These are phyloP conservation scores for Apiospora arundinis DNA, from an alignment of 2,329 filamentous ascomycete genomes.

Conservation along the genomic window DNA sequence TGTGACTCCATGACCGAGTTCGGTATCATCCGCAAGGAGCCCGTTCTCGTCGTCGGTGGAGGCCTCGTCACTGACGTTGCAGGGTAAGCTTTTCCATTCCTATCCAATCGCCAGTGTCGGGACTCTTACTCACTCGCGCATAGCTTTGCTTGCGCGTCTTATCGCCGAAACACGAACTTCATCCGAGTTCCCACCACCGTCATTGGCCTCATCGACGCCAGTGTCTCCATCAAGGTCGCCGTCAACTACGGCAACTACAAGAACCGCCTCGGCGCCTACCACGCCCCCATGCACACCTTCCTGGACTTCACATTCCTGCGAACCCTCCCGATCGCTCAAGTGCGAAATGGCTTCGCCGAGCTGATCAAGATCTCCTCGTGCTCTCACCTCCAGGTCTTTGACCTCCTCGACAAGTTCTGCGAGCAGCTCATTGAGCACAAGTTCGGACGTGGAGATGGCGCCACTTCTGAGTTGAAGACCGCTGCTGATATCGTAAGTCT, in stretches of 20 bases:
- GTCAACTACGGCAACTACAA: slow-evolving; percentile 81
- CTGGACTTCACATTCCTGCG: slow-evolving; percentile 76
- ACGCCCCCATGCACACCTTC: slow-evolving; percentile 75
- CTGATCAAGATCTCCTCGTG: slow-evolving; percentile 79
- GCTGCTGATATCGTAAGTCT: slow-evolving; percentile 58
- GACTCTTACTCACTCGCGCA: slow-evolving; percentile 27
- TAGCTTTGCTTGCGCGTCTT: slow-evolving; percentile 73
- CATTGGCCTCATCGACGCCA: slow-evolving; percentile 77
- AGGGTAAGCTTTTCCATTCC: slow-evolving; percentile 57
- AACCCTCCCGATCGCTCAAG: slow-evolving; percentile 69
- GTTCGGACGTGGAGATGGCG: slow-evolving; percentile 67
- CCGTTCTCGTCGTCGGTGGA: slow-evolving; percentile 70
- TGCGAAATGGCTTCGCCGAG: slow-evolving; percentile 77
- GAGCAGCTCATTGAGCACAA: slow-evolving; percentile 69
- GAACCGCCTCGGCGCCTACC: slow-evolving; percentile 76
- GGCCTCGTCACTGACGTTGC: slow-evolving; percentile 77
- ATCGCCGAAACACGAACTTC: slow-evolving; percentile 75
- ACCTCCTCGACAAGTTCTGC: slow-evolving; percentile 72
- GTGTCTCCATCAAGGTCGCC: slow-evolving; percentile 79
- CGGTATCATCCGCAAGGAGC: slow-evolving; percentile 72
- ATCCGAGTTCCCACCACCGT: slow-evolving; percentile 77
- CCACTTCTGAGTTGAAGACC: slow-evolving; percentile 59
- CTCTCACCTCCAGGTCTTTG: slow-evolving; percentile 69
- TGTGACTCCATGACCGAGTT: slow-evolving; percentile 78
- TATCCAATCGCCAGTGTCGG: slow-evolving; percentile 20